Evolutionary conservation across 2,329 filamentous ascomycete species (phyloP).

Genomic region (Aureobasidium musti): DNA sequence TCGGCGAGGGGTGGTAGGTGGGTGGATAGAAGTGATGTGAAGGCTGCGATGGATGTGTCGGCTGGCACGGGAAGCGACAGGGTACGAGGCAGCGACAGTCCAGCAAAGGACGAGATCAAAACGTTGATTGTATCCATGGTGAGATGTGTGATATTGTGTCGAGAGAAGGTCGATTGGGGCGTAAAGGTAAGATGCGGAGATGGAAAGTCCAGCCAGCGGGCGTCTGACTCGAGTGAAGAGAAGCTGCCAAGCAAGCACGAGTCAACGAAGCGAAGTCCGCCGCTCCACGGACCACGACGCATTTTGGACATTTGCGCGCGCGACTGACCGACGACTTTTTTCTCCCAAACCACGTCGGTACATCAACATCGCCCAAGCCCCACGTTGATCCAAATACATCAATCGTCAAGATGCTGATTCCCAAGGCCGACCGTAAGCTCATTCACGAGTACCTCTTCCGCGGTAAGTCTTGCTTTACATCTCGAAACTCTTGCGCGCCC

Average conservation of each 20-base stretch:
- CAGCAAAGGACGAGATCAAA: conserved; percentile 80
- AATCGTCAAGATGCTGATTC: conserved; percentile 72
- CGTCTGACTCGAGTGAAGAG: background rate
- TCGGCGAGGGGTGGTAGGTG: conserved; percentile 59
- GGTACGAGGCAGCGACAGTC: conserved; percentile 79
- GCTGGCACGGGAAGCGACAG: conserved; percentile 57
- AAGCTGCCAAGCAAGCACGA: conserved; percentile 1
- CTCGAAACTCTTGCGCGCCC: background rate
- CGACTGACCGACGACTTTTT: conserved; percentile 14
- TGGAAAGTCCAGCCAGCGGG: background rate
- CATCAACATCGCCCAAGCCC: conserved; percentile 30
- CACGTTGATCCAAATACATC: conserved; percentile 32
- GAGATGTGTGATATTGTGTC: background rate
- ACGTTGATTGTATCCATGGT: conserved; percentile 64
- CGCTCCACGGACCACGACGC: background rate
- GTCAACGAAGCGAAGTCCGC: conserved; percentile 6
- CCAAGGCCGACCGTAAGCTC: conserved; percentile 99
- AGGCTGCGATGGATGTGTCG: conserved; percentile 59
- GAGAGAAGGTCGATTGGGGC: background rate
- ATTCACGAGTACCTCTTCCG: conserved; percentile 99
- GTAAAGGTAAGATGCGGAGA: background rate
- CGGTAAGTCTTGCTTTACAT: conserved; percentile 29
- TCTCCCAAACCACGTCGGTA: conserved; percentile 27
- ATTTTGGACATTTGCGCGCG: conserved; percentile 18
- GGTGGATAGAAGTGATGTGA: conserved; percentile 63